These are phyloP conservation scores for Sporodiniella umbellata DNA, from an alignment of 371 early-diverging fungal genomes.

Conservation along the genomic window DNA sequence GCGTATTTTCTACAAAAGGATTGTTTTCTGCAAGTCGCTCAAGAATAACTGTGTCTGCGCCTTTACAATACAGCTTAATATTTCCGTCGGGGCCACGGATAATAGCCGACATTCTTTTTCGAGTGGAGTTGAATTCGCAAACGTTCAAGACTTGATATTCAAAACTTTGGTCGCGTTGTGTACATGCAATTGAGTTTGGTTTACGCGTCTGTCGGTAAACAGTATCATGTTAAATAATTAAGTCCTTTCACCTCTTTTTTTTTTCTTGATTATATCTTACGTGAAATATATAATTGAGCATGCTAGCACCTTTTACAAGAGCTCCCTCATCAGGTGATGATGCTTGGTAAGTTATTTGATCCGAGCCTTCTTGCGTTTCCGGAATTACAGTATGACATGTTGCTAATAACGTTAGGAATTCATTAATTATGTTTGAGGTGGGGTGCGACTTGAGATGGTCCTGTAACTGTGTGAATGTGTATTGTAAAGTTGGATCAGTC, in stretches of 20 bases:
- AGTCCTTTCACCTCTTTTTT: background rate
- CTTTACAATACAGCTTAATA: conserved; percentile 95
- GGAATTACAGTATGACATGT: conserved; percentile 98
- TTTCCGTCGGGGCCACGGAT: conserved; percentile 89
- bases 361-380: conserved; percentile 69
- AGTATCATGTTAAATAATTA: background rate
- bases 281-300: conserved; percentile 61
- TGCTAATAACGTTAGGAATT: conserved; percentile 82
- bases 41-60: conserved; percentile 97
- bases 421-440: conserved; percentile 64
- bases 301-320: conserved; percentile 77
- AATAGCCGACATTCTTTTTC: conserved; percentile 96
- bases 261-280: conserved; percentile 17
- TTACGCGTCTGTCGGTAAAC: conserved; percentile 66
- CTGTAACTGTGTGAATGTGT: conserved; percentile 63
- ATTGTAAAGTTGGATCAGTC: conserved; percentile 58
- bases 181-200: conserved; percentile 82
- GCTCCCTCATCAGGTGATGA: conserved; percentile 93
- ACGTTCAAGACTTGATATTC: conserved; percentile 91
- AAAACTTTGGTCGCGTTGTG: conserved; percentile 56
- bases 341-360: conserved; percentile 79
- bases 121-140: conserved; percentile 96
- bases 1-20: conserved; percentile 75
- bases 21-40: conserved; percentile 83
- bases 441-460: conserved; percentile 63